phyloP scores from a whole-genome alignment of 2,329 filamentous ascomycete species.

The Aspergillus pseudoterreus region DNA sequence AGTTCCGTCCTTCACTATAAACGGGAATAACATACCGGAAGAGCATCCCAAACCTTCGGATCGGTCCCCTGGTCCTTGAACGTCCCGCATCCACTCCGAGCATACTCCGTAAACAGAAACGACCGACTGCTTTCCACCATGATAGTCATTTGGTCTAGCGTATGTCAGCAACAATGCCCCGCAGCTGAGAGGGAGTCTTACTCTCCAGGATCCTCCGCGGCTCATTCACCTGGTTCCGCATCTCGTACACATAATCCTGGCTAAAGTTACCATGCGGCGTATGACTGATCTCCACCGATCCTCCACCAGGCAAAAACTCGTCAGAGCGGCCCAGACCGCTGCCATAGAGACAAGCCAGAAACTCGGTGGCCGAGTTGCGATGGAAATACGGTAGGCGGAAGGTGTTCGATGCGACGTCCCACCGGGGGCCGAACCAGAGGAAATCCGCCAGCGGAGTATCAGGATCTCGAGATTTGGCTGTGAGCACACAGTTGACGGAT shows the following conservation, averaged over 20 bases:
- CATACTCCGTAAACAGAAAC: conserved; percentile 28
- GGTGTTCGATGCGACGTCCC: conserved; percentile 66
- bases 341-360: conserved; percentile 35
- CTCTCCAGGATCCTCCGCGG: conserved; percentile 42
- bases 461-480: conserved; percentile 50
- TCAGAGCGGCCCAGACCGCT: conserved; percentile 25
- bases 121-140: conserved; percentile 28
- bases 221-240: conserved; percentile 41
- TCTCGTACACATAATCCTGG: conserved; percentile 45
- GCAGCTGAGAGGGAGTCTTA: conserved; percentile 10
- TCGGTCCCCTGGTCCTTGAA: conserved; percentile 26
- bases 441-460: conserved; percentile 62
- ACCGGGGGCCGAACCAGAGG: conserved; percentile 68
- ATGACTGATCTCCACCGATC: conserved; percentile 25
- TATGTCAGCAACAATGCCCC: background rate
- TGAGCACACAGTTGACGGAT: conserved; percentile 60
- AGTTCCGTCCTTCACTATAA: background rate
- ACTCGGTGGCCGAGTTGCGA: conserved; percentile 64
- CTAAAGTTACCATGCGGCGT: conserved; percentile 35
- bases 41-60: conserved; percentile 24
- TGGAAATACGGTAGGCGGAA: conserved; percentile 73
- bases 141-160: conserved; percentile 28
- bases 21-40: conserved; percentile 16
- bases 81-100: conserved; percentile 20
- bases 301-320: conserved; percentile 26